Evolutionary conservation across 2,329 filamentous ascomycete genomes (phyloP).

Genomic region (Endoconidiophora polonica): DNA sequence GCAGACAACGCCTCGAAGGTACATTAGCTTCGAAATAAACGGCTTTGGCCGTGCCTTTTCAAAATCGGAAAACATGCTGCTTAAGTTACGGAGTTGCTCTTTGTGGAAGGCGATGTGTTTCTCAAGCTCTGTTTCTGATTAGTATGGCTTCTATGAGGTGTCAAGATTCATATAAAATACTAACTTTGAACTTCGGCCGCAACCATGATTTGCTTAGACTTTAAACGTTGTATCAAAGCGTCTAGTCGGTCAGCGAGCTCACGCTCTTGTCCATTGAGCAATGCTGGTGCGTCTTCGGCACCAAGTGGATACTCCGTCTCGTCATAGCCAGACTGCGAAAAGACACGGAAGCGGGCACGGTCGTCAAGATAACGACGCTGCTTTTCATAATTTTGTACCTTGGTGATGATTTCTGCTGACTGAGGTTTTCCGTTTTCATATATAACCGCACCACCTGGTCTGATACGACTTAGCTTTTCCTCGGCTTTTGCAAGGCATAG

Average conservation of each 20-base stretch:
- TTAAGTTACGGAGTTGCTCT: slow-evolving; percentile 23
- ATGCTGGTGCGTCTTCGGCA: slow-evolving; percentile 24
- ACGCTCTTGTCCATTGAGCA: slow-evolving; percentile 21
- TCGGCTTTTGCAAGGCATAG: slow-evolving; percentile 2
- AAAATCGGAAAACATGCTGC: slow-evolving; percentile 24
- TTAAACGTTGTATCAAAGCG: slow-evolving; percentile 20
- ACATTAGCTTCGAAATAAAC: slow-evolving; percentile 29
- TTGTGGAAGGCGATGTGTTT: slow-evolving; percentile 5
- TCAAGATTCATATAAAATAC: not conserved
- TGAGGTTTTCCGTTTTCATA: not conserved
- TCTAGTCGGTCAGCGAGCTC: slow-evolving; percentile 15
- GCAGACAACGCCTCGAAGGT: slow-evolving; percentile 35
- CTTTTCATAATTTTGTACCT: slow-evolving; percentile 14
- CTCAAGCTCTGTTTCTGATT: slow-evolving; percentile 5
- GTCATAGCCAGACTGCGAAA: slow-evolving; percentile 24
- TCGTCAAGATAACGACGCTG: slow-evolving; percentile 22
- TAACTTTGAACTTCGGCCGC: slow-evolving; percentile 4
- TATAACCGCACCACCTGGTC: not conserved
- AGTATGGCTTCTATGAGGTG: not conserved
- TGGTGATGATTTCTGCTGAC: not conserved
- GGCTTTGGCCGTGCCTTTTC: slow-evolving; percentile 23
- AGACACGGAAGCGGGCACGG: slow-evolving; percentile 21
- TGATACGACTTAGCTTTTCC: not conserved
- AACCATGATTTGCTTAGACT: slow-evolving; percentile 13
- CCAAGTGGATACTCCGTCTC: slow-evolving; percentile 22